Conservation (phyloP, 2,329 filamentous ascomycete species). For the Sporothrix humicola region DNA sequence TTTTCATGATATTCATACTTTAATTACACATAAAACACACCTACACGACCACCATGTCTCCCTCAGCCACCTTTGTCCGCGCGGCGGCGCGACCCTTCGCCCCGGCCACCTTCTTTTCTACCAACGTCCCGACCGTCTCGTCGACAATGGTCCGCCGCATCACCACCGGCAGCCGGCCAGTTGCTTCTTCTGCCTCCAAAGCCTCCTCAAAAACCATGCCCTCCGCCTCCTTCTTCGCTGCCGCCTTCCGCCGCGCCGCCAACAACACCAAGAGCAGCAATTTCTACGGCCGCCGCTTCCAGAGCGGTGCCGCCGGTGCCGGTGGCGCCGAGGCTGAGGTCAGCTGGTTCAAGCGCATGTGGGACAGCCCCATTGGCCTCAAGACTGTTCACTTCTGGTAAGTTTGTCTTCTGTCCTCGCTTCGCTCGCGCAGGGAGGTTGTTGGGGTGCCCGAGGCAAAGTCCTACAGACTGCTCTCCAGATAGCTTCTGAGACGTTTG, state of each 20-base stretch:
- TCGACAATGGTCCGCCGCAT: constrained; percentile 33
- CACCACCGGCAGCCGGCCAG: constrained; percentile 32
- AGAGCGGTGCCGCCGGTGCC: constrained; percentile 46
- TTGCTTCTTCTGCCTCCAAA: not conserved
- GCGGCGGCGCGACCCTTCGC: constrained; percentile 60
- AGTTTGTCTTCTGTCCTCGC: constrained; percentile 39
- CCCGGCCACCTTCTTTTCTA: constrained; percentile 58
- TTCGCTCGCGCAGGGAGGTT: not conserved
- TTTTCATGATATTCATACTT: not conserved
- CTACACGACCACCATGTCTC: constrained; percentile 47
- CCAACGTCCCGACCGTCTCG: constrained; percentile 45
- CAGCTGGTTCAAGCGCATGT: constrained; percentile 76
- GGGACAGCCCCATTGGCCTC: constrained; percentile 78
- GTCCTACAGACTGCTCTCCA: too few species aligned
- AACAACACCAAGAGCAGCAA: constrained; percentile 46
- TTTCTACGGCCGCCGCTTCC: constrained; percentile 63
- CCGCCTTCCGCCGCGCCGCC: constrained; percentile 57
- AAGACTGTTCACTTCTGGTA: constrained; percentile 99
- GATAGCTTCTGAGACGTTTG: too few species aligned
- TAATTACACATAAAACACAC: not conserved
- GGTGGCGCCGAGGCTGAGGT: constrained; percentile 52
- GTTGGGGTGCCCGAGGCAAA: too few species aligned
- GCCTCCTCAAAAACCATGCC: constrained; percentile 19
- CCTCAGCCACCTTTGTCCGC: constrained; percentile 58
- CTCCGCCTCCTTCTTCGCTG: constrained; percentile 41